phyloP scores from a whole-genome alignment of 345 rosid genomes.

The Anacardium occidentale region DNA sequence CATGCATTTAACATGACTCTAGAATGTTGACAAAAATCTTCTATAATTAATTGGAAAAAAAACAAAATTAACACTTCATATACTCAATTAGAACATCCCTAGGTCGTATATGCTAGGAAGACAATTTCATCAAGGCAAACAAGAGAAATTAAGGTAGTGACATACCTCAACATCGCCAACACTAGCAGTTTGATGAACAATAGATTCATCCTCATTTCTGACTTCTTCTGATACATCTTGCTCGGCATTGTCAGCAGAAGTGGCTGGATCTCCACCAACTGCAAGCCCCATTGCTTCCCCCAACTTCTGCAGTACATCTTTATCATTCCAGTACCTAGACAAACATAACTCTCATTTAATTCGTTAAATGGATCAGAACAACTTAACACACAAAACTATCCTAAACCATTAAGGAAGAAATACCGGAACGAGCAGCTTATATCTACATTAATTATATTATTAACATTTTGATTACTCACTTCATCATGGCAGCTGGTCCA shows the following conservation, averaged over 20 bases:
- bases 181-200: slow-evolving; percentile 91
- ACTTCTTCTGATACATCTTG: slow-evolving; percentile 68
- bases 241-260: slow-evolving; percentile 55
- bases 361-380: slow-evolving; percentile 1
- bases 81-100: background rate
- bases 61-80: background rate
- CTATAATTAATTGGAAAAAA: background rate
- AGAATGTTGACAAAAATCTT: background rate
- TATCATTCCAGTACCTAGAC: slow-evolving; percentile 91
- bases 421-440: background rate
- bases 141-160: background rate
- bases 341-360: slow-evolving; percentile 13
- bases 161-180: slow-evolving; percentile 92
- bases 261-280: slow-evolving; percentile 55
- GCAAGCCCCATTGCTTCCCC: slow-evolving; percentile 99
- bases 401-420: slow-evolving; percentile 1
- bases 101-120: slow-evolving; percentile 1
- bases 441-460: background rate
- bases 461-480: slow-evolving; percentile 42
- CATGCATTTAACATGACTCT: background rate
- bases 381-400: slow-evolving; percentile 1
- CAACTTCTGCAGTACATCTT: slow-evolving; percentile 81
- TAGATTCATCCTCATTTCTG: slow-evolving; percentile 81
- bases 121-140: background rate
- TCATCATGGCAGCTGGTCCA: slow-evolving; percentile 97